Evolutionary conservation across 73 alveolate species (phyloP), one percentile per base, ranked within the genome.

Genomic region (Tetrahymena thermophila): DNA sequence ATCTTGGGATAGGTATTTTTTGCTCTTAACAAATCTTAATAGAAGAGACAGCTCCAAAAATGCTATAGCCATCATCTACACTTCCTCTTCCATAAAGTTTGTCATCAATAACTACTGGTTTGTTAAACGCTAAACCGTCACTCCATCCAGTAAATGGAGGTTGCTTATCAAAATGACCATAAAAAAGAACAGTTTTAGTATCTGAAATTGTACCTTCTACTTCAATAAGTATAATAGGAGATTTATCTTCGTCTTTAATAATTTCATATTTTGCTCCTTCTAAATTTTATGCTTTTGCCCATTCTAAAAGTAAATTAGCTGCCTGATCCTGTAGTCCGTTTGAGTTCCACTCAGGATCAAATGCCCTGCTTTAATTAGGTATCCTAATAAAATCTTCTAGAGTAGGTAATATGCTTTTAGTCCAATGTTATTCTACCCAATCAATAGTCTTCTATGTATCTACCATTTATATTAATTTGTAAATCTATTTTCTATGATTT

Each of bases 31-130:
- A 84, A n/a, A 97, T 93, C 96, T 98, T 99, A 34, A 98, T 97
- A 16, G 99, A 97, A 35, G 98, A 97, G 42, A 98, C 98, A 38
- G 98, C 56, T 5, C 99, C 97, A 85, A 98, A 98, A 4, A 98
- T 94, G 84, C 98, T 97, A 95, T 98, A 99, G n/a, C 99, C 99
- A 96, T 99, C 99, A 97, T 99, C 99, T 19, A 99, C 94, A 28
- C 99, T 96, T 37, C 99, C 99, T 97, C 99, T 97, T 25, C 98
- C 98, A 97, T 97, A 97, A 15, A 97, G 71, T 94, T 96, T 97
- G 31, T 96, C 98, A 37, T 97, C 99, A 37, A 85, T 96, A 14
- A 97, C 96, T 16, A 94, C 97, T n/a, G 99, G 99, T 35, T 71
- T 93, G 43, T 95, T 89, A 3, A 98, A 97, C 31, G 96, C 95